Conservation (phyloP, 2,329 filamentous ascomycete species). For the Cyphellophora attinorum region DNA sequence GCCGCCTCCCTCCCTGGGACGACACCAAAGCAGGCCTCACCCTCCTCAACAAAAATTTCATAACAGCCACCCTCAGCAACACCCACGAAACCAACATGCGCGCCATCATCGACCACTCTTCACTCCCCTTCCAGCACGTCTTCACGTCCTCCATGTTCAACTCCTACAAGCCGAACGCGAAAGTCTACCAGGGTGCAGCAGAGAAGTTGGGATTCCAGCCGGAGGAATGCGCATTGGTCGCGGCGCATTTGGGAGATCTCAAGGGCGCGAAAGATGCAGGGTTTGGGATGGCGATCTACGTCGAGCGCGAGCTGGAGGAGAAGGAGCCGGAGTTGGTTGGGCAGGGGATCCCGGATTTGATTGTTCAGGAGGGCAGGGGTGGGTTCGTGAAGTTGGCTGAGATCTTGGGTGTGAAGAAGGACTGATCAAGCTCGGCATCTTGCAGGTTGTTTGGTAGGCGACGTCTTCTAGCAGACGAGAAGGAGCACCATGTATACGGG, state of each 20-base stretch:
- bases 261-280: constrained; percentile 51
- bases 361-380: constrained; percentile 38
- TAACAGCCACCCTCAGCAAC: constrained; percentile 58
- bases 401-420: constrained; percentile 25
- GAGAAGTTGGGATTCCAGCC: constrained; percentile 47
- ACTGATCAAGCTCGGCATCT: too few relatives aligned
- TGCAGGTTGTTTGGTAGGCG: too few relatives aligned
- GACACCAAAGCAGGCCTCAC: constrained; percentile 47
- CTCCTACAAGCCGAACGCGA: constrained; percentile 58
- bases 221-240: constrained; percentile 63
- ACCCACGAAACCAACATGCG: constrained; percentile 52
- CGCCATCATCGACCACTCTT: constrained; percentile 48
- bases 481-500: too few relatives aligned
- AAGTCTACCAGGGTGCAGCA: constrained; percentile 60
- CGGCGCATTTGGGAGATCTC: constrained; percentile 61
- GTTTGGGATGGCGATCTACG: constrained; percentile 57
- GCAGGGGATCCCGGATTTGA: constrained; percentile 51
- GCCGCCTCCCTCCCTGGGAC: constrained; percentile 54
- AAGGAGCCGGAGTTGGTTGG: constrained; percentile 42
- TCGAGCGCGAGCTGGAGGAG: constrained; percentile 57
- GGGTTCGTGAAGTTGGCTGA: constrained; percentile 39
- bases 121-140: constrained; percentile 49
- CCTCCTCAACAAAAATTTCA: constrained; percentile 42
- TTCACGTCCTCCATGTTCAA: constrained; percentile 57
- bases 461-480: too few relatives aligned